Conservation (phyloP, 179 eudicot genomes). For the Silene coronaria region DNA sequence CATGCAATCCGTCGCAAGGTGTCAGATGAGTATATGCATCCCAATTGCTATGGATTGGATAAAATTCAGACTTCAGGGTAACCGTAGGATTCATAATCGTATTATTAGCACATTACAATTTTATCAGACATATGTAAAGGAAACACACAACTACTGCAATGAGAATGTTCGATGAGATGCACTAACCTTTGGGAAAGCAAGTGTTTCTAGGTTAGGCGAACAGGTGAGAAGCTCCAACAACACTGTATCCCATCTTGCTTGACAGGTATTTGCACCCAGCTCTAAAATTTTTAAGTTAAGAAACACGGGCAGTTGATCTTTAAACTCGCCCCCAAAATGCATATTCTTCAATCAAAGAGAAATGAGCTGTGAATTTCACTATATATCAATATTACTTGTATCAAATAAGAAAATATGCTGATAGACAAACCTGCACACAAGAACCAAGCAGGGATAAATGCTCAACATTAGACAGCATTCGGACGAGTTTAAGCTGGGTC, state of each 20-base stretch:
- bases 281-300: neutral
- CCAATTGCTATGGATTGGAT: no score
- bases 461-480: neutral
- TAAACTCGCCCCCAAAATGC: neutral
- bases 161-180: neutral
- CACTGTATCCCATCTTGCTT: neutral
- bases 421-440: neutral
- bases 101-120: no score
- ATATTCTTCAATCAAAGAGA: neutral
- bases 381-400: no score
- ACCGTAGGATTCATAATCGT: no score
- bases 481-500: neutral
- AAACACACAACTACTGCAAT: no score
- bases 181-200: conserved; percentile 9
- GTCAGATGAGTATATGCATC: no score
- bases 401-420: no score
- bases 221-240: conserved; percentile 1
- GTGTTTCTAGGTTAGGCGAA: conserved; percentile 7
- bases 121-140: no score
- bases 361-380: neutral
- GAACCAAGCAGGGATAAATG: neutral
- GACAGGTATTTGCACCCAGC: neutral
- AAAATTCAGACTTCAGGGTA: no score
- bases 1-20: no score
- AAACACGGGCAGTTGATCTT: neutral